Base-by-base conservation (phyloP, 2,329 filamentous ascomycete species). In the Acarospora socialis region DNA sequence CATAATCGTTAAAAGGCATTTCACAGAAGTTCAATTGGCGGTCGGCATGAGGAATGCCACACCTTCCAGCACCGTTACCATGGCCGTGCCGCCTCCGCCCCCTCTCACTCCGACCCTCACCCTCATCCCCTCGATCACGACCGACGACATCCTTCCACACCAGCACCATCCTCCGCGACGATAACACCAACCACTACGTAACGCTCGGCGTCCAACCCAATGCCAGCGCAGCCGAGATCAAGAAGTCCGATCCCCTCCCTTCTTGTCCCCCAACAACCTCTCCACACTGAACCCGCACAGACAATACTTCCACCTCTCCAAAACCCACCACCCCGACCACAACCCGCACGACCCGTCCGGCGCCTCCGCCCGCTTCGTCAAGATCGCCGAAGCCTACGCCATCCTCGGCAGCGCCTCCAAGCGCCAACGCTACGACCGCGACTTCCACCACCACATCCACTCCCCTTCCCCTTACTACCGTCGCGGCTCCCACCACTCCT, bases 281-380 rank as follows among this genome's bases (percentile, higher is more conserved):
- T 29, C 21, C 12, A 28, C 10, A 22, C 17, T 10, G 24, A 30
- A n/a, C 19, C 5, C 17, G 29, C 41, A 29, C 29, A 64, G 60
- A 44, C 59, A 72, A 52, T 98, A 94, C 70, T 95, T 94, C 66
- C 59, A 68, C 39, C 80, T 95, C 53, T 93, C 84, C 50, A 92
- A 94, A 59, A 61, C 69, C 33, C 78, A 93, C 66, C 90, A 98
- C 57, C 90, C 90, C 1, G 90, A 98, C 65, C 74, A 76, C 52
- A 92, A 95, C 64, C 81, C 68, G 38, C 51, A 69, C 45, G 78
- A 93, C 56, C 78, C 81, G 4, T 52, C 60, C 36, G n/a, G n/a
- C n/a, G 80, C 86, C 40, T 65, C 75, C 3, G 60, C 70, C 36
- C 80, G 77, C 51, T 98, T 93, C 65, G 73, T 84, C 54, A 68